Conservation (phyloP, 257 asterid genomes). For the Penstemon newberryi region DNA sequence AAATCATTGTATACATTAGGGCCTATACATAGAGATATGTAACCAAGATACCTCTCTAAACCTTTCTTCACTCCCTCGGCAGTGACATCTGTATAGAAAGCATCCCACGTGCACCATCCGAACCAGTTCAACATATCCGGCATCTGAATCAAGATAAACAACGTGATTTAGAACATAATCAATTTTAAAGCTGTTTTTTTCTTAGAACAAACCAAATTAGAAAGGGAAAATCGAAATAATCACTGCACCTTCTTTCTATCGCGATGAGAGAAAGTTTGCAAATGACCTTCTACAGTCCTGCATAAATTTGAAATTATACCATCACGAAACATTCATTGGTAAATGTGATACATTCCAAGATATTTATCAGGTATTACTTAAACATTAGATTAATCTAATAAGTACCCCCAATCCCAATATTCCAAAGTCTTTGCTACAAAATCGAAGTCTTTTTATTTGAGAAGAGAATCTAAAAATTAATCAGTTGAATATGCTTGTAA, state of each 20-base stretch:
- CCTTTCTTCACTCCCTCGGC: constrained; percentile 82
- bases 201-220: too few species aligned
- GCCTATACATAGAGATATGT: not conserved
- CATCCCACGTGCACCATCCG: constrained; percentile 99
- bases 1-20: too few species aligned
- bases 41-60: constrained; percentile 47
- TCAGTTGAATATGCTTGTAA: too few species aligned
- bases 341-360: too few species aligned
- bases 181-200: too few species aligned
- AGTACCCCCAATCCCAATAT: too few species aligned
- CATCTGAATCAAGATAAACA: constrained; percentile 47
- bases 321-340: not conserved
- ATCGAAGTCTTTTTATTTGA: too few species aligned
- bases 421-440: too few species aligned
- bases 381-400: too few species aligned
- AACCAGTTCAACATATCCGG: constrained; percentile 92
- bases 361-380: too few species aligned
- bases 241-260: constrained; percentile 63
- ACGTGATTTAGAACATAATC: not conserved
- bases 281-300: constrained; percentile 64
- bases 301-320: constrained; percentile 4
- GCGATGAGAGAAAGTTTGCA: constrained; percentile 73
- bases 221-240: not conserved
- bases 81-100: constrained; percentile 76
- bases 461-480: too few species aligned